Conservation (phyloP, 2,329 filamentous ascomycete genomes). For the Aspergillus uvarum region DNA sequence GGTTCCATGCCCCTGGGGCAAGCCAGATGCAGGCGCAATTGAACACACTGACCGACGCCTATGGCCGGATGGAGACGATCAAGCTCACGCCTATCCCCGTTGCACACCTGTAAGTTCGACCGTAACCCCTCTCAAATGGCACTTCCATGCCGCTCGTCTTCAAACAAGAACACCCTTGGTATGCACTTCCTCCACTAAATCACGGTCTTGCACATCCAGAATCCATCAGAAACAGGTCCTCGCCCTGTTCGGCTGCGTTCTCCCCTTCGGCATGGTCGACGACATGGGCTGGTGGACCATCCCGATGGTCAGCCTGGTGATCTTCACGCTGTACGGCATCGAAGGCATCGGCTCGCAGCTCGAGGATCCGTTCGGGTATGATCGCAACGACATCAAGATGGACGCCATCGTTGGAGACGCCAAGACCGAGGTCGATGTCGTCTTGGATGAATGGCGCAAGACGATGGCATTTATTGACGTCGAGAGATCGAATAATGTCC, state of each 20-base stretch:
- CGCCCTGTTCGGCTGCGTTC: conserved; percentile 58
- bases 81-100: conserved; percentile 64
- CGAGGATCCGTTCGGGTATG: conserved; percentile 66
- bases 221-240: conserved; percentile 66
- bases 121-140: neutral
- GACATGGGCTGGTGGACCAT: conserved; percentile 65
- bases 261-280: conserved; percentile 64
- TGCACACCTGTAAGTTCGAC: conserved; percentile 53
- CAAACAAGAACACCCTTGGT: no score
- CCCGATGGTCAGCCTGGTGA: conserved; percentile 58
- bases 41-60: conserved; percentile 57
- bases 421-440: conserved; percentile 56
- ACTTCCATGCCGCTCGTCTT: no score
- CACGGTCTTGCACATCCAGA: conserved; percentile 25
- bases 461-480: conserved; percentile 21
- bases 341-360: conserved; percentile 64
- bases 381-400: conserved; percentile 67
- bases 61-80: conserved; percentile 65
- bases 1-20: conserved; percentile 61
- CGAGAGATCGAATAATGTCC: neutral
- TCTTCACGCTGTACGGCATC: conserved; percentile 65
- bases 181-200: neutral
- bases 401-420: conserved; percentile 64
- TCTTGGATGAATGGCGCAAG: conserved; percentile 59
- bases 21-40: conserved; percentile 59